Evolutionary conservation across 345 rosid genomes (phyloP).

Genomic region (Hevea brasiliensis): DNA sequence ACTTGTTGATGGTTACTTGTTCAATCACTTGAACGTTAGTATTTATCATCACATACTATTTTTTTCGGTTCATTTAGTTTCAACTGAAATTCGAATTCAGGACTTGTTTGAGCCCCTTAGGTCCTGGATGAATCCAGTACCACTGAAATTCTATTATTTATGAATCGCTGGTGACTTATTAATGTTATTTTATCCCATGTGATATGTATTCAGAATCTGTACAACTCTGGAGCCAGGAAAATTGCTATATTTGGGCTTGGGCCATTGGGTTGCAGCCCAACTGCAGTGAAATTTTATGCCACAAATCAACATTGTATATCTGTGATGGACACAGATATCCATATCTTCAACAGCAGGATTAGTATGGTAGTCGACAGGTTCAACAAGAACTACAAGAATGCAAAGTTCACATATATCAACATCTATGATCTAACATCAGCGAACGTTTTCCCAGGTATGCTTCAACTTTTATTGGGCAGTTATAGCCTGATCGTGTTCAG

Average conservation of each 20-base stretch:
- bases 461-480: too few species aligned
- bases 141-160: too few species aligned
- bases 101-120: too few species aligned
- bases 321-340: background rate
- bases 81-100: too few species aligned
- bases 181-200: too few species aligned
- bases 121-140: too few species aligned
- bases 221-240: conserved; percentile 7
- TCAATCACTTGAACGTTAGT: background rate
- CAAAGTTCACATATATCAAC: conserved; percentile 6
- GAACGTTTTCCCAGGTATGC: background rate
- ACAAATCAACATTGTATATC: background rate
- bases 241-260: background rate
- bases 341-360: background rate
- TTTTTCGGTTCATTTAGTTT: too few species aligned
- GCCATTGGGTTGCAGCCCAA: conserved; percentile 12
- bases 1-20: conserved; percentile 1
- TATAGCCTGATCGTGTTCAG: too few species aligned
- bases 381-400: background rate
- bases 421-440: background rate
- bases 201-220: background rate
- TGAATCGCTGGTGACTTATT: too few species aligned
- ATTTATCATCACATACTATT: background rate
- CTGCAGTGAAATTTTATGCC: background rate
- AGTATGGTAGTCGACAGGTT: background rate